phyloP scores from a whole-genome alignment of 2,329 filamentous ascomycete genomes.

The Colletotrichum acutatum region DNA sequence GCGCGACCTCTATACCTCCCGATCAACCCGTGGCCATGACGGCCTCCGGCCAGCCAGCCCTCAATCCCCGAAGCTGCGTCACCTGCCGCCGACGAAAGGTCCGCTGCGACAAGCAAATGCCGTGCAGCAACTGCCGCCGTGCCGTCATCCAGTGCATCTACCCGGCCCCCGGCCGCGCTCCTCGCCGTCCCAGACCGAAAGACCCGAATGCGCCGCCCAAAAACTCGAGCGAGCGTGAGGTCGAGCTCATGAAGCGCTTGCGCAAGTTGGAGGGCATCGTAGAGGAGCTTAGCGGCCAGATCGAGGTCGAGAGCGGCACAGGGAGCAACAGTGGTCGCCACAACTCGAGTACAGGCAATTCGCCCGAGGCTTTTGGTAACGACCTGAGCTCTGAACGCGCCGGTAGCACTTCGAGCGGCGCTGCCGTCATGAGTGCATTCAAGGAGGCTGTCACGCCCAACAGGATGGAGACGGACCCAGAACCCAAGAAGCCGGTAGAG shows the following conservation, averaged over 20 bases:
- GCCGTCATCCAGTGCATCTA: conserved; percentile 79
- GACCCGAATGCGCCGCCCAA: conserved; percentile 71
- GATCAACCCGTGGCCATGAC: conserved; percentile 35
- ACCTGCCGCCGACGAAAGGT: conserved; percentile 71
- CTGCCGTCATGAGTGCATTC: neutral
- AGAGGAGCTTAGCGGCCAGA: conserved; percentile 73
- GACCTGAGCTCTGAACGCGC: conserved; percentile 26
- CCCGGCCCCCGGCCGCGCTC: conserved; percentile 78
- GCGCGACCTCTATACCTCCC: conserved; percentile 32
- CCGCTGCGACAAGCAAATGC: conserved; percentile 82
- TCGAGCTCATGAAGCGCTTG: conserved; percentile 78
- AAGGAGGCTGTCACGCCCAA: neutral
- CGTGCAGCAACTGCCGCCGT: conserved; percentile 79
- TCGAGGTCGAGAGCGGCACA: conserved; percentile 59
- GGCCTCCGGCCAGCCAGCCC: conserved; percentile 42
- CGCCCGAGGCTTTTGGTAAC: conserved; percentile 42
- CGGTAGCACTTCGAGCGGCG: conserved; percentile 12
- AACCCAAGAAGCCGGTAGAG: conserved; percentile 29
- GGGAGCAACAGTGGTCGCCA: conserved; percentile 37
- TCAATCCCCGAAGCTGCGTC: conserved; percentile 62
- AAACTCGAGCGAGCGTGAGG: conserved; percentile 70
- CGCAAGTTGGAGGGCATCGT: conserved; percentile 82
- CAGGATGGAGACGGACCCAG: conserved; percentile 36
- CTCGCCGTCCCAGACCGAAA: conserved; percentile 73
- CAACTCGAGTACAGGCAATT: conserved; percentile 40